These are phyloP conservation scores for Heliophila coronopifolia DNA, from an alignment of 441 rosid species.

Conservation along the genomic window DNA sequence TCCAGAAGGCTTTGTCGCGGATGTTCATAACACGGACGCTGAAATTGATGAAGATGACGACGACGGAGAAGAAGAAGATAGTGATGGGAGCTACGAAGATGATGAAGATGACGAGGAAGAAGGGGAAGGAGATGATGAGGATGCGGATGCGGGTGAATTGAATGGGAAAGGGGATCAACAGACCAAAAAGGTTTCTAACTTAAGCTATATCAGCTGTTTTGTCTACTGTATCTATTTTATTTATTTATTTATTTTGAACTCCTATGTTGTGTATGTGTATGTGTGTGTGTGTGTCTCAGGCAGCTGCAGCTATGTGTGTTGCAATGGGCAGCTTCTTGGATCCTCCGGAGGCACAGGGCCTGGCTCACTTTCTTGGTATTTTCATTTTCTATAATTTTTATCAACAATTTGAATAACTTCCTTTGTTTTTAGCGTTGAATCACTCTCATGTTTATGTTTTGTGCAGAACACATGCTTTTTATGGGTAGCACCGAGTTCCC, in stretches of 20 bases:
- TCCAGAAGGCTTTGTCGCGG: constrained; percentile 33
- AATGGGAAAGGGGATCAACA: constrained; percentile 37
- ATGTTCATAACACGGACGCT: constrained; percentile 17
- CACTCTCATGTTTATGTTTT: constrained; percentile 3
- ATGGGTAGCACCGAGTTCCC: constrained; percentile 93
- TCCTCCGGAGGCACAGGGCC: constrained; percentile 88
- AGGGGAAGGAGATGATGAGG: constrained; percentile 25
- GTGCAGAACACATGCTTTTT: constrained; percentile 96
- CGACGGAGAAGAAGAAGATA: constrained; percentile 32
- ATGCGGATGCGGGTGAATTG: constrained; percentile 24
- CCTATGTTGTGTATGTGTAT: not conserved
- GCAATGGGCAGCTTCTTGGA: constrained; percentile 95
- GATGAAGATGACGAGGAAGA: constrained; percentile 30
- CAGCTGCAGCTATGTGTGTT: constrained; percentile 99
- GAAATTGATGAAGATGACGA: constrained; percentile 32
- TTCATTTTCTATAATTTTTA: constrained; percentile 7
- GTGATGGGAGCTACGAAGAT: constrained; percentile 32
- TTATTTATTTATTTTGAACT: not conserved
- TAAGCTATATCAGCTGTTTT: not conserved
- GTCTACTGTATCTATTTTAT: not conserved
- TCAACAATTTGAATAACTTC: constrained; percentile 2
- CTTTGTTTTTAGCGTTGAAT: not conserved
- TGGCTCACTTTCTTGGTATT: constrained; percentile 91
- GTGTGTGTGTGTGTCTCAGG: constrained; percentile 47
- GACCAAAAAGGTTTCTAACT: constrained; percentile 63